Evolutionary conservation across 768 basidiomycete species (phyloP).

Genomic region (Macrolepiota albuminosa): DNA sequence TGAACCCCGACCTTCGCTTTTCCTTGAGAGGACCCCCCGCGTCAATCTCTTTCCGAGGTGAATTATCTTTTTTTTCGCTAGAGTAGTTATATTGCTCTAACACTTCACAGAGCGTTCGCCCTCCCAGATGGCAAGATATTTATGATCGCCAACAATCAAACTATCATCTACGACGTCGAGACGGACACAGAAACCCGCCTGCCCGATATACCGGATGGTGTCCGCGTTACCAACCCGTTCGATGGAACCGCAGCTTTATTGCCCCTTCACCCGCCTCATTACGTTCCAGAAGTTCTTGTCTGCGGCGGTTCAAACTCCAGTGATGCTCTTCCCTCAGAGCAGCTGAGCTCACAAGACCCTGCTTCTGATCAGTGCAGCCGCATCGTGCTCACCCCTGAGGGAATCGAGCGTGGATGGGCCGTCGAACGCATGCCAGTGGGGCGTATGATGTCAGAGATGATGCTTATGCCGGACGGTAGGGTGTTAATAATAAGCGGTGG

Average conservation of each 20-base stretch:
- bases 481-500: constrained; percentile 6
- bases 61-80: neutral
- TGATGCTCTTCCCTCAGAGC: constrained; percentile 22
- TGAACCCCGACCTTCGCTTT: neutral
- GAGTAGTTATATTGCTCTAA: neutral
- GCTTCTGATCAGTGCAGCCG: constrained; percentile 39
- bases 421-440: constrained; percentile 39
- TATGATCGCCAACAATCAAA: constrained; percentile 35
- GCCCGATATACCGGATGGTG: constrained; percentile 41
- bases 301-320: constrained; percentile 39
- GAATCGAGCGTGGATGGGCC: constrained; percentile 40
- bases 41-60: constrained; percentile 19
- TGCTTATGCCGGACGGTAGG: constrained; percentile 6
- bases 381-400: constrained; percentile 34
- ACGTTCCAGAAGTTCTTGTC: constrained; percentile 40
- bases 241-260: constrained; percentile 33
- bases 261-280: constrained; percentile 32
- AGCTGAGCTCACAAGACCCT: constrained; percentile 33
- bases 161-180: constrained; percentile 38
- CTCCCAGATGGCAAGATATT: constrained; percentile 39
- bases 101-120: neutral
- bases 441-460: constrained; percentile 19
- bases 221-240: constrained; percentile 37
- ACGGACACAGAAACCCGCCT: constrained; percentile 33
- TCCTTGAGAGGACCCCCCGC: constrained; percentile 15